These are phyloP conservation scores for Rhizophora apiculata DNA, from an alignment of 345 rosid species.

Conservation along the genomic window DNA sequence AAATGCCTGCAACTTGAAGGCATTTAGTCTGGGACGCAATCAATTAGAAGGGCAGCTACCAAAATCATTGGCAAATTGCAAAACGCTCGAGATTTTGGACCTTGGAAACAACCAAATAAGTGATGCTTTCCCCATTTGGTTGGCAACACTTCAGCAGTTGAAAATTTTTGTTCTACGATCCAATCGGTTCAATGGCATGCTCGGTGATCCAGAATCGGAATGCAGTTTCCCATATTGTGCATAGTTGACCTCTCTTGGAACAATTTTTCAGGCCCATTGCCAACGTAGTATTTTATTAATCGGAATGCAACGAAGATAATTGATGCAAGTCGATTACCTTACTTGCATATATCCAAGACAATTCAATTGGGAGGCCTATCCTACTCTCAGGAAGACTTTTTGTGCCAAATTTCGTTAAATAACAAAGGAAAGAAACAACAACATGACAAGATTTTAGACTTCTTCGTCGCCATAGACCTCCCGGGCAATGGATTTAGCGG, in stretches of 20 bases:
- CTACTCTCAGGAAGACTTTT: too few relatives aligned
- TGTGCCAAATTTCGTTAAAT: too few relatives aligned
- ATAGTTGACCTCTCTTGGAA: slow-evolving; percentile 8
- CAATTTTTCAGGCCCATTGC: not conserved
- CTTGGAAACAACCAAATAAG: not conserved
- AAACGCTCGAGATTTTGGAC: not conserved
- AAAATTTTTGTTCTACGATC: not conserved
- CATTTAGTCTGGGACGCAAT: not conserved
- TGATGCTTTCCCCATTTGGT: slow-evolving; percentile 7
- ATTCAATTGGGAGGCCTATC: too few relatives aligned
- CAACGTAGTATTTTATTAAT: not conserved
- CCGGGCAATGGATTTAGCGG: not conserved
- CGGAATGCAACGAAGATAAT: not conserved
- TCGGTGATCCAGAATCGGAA: not conserved
- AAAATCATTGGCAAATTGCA: slow-evolving; percentile 7
- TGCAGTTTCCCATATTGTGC: not conserved
- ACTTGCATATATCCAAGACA: not conserved
- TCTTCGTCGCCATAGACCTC: not conserved
- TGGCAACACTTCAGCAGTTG: not conserved
- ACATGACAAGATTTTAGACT: not conserved
- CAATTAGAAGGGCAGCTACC: slow-evolving; percentile 3
- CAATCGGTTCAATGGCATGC: not conserved
- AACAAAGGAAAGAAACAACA: slow-evolving; percentile 2
- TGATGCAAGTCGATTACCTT: not conserved
- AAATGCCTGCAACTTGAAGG: not conserved